phyloP scores from a whole-genome alignment of 129 eudicot species.

The Deinandra increscens region DNA sequence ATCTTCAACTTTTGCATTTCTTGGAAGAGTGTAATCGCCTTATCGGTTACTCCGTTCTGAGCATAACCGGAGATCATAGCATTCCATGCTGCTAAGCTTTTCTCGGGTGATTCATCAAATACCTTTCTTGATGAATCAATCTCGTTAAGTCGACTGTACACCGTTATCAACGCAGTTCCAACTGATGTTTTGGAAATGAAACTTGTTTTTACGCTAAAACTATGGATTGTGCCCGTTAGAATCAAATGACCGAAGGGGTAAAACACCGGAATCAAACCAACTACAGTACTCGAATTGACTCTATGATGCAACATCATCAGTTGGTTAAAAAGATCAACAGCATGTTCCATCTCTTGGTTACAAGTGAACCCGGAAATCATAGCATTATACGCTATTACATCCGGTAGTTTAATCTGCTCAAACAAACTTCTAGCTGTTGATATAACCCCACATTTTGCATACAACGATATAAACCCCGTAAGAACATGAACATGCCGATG shows the following conservation, averaged over 20 bases:
- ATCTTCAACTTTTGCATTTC: conserved; percentile 68
- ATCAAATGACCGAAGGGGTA: conserved; percentile 68
- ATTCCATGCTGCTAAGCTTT: conserved; percentile 81
- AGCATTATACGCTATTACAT: conserved; percentile 77
- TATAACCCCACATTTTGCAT: conserved; percentile 69
- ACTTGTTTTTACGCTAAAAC: conserved; percentile 58
- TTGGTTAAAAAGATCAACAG: conserved; percentile 52
- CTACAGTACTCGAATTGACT: conserved; percentile 74
- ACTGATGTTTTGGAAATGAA: conserved; percentile 54
- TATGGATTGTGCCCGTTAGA: conserved; percentile 59
- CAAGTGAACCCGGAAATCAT: conserved; percentile 72
- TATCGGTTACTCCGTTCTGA: conserved; percentile 77
- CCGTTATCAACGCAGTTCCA: conserved; percentile 81
- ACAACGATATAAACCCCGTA: conserved; percentile 75
- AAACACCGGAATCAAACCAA: conserved; percentile 74
- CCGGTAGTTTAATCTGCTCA: conserved; percentile 53
- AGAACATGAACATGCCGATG: conserved; percentile 61
- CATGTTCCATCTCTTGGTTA: conserved; percentile 45
- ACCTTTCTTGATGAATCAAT: conserved; percentile 57
- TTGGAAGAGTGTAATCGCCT: conserved; percentile 69
- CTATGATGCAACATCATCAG: conserved; percentile 45
- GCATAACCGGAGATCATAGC: conserved; percentile 98
- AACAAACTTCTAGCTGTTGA: conserved; percentile 56
- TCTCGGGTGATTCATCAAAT: conserved; percentile 71
- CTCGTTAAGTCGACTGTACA: conserved; percentile 79